phyloP scores from a whole-genome alignment of 2,329 filamentous ascomycete species.

The Ophiostoma tasmaniense region DNA sequence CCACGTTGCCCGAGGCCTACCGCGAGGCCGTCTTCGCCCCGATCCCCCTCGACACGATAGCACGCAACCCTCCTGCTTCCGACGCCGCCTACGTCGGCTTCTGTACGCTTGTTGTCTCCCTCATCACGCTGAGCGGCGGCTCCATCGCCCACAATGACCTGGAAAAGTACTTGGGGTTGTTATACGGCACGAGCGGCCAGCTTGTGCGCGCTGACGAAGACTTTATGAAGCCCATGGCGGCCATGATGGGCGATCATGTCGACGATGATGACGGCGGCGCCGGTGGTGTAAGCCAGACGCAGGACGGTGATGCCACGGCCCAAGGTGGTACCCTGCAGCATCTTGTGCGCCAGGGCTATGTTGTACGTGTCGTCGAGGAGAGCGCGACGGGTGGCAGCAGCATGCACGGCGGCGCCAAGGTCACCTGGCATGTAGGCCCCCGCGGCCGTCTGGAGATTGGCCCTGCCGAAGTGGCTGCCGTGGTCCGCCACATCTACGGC shows the following conservation, averaged over 20 bases:
- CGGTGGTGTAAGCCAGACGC: background rate
- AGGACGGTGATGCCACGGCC: background rate
- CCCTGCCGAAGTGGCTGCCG: conserved; percentile 60
- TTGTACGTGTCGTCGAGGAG: conserved; percentile 67
- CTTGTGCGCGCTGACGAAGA: conserved; percentile 47
- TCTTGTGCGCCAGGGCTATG: conserved; percentile 75
- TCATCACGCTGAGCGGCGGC: conserved; percentile 68
- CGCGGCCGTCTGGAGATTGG: conserved; percentile 80
- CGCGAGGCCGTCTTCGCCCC: conserved; percentile 35
- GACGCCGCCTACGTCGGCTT: conserved; percentile 77
- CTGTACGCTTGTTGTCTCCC: conserved; percentile 68
- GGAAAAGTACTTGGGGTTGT: conserved; percentile 45
- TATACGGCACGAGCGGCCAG: conserved; percentile 24
- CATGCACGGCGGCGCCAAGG: conserved; percentile 26
- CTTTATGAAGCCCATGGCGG: conserved; percentile 46
- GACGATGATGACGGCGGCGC: conserved; percentile 20
- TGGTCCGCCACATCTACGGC: conserved; percentile 57
- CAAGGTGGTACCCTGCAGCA: conserved; percentile 33
- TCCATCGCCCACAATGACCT: conserved; percentile 70
- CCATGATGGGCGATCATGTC: conserved; percentile 20
- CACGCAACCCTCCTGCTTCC: conserved; percentile 41
- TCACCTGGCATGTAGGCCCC: conserved; percentile 78
- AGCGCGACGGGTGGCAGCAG: background rate
- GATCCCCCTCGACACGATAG: conserved; percentile 45
- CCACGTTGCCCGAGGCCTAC: conserved; percentile 60